A percentile compares a stretch with the other conserved stretches of the same genome.
phyloP scores from a whole-genome alignment of 768 basidiomycete genomes.

The Suillus subluteus region DNA sequence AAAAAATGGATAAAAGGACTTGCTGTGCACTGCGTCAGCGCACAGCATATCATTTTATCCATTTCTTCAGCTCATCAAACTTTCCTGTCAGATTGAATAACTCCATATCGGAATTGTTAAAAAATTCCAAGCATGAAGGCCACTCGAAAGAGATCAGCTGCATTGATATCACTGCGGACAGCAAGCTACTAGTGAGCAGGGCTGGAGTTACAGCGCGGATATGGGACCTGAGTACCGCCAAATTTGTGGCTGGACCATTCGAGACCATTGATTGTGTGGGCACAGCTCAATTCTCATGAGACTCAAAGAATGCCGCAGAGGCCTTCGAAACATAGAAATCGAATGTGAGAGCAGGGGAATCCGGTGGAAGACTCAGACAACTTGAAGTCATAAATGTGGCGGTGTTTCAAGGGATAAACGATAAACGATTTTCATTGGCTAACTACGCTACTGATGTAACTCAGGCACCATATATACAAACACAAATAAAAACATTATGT shows the following conservation, averaged over 20 bases:
- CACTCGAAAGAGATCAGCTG: neutral
- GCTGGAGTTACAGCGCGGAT: neutral
- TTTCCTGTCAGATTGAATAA: neutral
- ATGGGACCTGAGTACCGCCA: neutral
- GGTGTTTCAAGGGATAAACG: too few relatives aligned
- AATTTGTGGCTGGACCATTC: neutral
- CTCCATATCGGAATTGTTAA: neutral
- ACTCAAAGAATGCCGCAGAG: neutral
- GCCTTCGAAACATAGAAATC: neutral
- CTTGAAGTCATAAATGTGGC: too few relatives aligned
- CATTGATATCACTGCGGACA: neutral
- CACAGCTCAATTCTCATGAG: neutral
- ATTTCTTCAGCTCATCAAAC: too few relatives aligned
- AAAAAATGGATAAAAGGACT: too few relatives aligned
- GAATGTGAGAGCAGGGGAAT: neutral
- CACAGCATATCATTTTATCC: too few relatives aligned
- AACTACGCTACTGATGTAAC: too few relatives aligned
- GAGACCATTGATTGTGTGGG: neutral
- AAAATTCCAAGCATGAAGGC: neutral
- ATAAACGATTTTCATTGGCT: too few relatives aligned
- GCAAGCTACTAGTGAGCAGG: neutral
- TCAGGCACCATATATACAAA: too few relatives aligned
- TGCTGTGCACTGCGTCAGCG: too few relatives aligned
- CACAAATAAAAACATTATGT: too few relatives aligned
- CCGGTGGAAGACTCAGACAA: neutral